Percentiles rank a stretch among this genome's conserved stretches.
phyloP scores from a whole-genome alignment of 306 rosid genomes.

The Gleditsia sinensis region DNA sequence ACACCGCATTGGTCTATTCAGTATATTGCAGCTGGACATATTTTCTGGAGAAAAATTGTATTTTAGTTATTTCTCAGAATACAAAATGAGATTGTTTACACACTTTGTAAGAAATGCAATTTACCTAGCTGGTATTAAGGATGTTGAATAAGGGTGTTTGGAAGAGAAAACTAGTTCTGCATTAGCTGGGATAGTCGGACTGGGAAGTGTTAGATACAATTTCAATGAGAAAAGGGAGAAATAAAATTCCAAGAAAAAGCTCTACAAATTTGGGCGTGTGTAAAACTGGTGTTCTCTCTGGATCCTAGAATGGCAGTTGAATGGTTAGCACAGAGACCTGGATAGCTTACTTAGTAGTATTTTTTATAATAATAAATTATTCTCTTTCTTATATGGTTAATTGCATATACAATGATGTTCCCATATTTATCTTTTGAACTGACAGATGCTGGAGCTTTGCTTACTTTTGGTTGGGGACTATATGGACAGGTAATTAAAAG shows the following conservation, averaged over 20 bases:
- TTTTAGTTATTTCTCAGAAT: slow-evolving; percentile 21
- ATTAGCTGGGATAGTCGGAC: slow-evolving; percentile 3
- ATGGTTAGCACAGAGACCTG: background rate
- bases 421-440: slow-evolving; percentile 12
- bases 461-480: slow-evolving; percentile 93
- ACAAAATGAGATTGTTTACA: slow-evolving; percentile 15
- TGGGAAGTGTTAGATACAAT: slow-evolving; percentile 1
- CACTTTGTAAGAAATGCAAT: slow-evolving; percentile 16
- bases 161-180: background rate
- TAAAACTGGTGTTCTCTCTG: slow-evolving; percentile 16
- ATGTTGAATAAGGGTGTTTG: slow-evolving; percentile 17
- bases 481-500: slow-evolving; percentile 87
- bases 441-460: slow-evolving; percentile 91
- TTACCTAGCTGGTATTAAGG: slow-evolving; percentile 2
- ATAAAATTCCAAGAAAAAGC: background rate
- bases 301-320: slow-evolving; percentile 1
- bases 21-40: slow-evolving; percentile 21
- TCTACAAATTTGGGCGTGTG: background rate
- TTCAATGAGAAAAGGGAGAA: slow-evolving; percentile 1
- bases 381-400: slow-evolving; percentile 3
- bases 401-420: slow-evolving; percentile 28
- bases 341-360: slow-evolving; percentile 11
- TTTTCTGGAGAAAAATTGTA: background rate
- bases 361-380: background rate
- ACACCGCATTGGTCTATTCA: slow-evolving; percentile 19